phyloP scores from a whole-genome alignment of 2,329 filamentous ascomycete genomes.

The Fusarium scirpi region DNA sequence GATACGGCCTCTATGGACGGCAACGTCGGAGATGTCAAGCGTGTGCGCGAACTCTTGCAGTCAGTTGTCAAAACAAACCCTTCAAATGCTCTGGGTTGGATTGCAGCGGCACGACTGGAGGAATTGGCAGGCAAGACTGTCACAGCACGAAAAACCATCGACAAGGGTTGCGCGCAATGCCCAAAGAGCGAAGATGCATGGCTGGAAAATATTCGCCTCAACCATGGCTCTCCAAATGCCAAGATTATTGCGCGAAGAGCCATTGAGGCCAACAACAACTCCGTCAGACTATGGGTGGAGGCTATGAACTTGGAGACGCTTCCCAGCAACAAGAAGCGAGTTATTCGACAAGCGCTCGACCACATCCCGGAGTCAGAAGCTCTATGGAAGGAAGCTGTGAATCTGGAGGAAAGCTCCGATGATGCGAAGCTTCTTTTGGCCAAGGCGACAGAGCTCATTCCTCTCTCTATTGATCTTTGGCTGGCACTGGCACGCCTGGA shows the following conservation, averaged over 20 bases:
- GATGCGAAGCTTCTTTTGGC: conserved; percentile 90
- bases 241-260: conserved; percentile 95
- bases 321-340: conserved; percentile 86
- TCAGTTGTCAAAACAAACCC: conserved; percentile 98
- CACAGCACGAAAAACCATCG: conserved; percentile 87
- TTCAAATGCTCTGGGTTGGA: conserved; percentile 94
- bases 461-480: conserved; percentile 94
- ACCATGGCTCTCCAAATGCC: conserved; percentile 86
- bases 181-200: conserved; percentile 95
- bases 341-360: conserved; percentile 90
- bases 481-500: conserved; percentile 91
- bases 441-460: conserved; percentile 95
- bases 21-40: conserved; percentile 93
- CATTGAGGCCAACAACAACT: conserved; percentile 90
- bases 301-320: conserved; percentile 93
- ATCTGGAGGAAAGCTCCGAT: conserved; percentile 88
- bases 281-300: conserved; percentile 91
- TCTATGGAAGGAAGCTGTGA: conserved; percentile 98
- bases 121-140: conserved; percentile 93
- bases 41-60: conserved; percentile 90
- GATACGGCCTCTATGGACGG: conserved; percentile 83
- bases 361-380: conserved; percentile 94
- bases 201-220: conserved; percentile 94
- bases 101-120: conserved; percentile 91
- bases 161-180: conserved; percentile 88